These are phyloP conservation scores for Pisolithus marmoratus DNA, from an alignment of 768 basidiomycete species.

Conservation along the genomic window DNA sequence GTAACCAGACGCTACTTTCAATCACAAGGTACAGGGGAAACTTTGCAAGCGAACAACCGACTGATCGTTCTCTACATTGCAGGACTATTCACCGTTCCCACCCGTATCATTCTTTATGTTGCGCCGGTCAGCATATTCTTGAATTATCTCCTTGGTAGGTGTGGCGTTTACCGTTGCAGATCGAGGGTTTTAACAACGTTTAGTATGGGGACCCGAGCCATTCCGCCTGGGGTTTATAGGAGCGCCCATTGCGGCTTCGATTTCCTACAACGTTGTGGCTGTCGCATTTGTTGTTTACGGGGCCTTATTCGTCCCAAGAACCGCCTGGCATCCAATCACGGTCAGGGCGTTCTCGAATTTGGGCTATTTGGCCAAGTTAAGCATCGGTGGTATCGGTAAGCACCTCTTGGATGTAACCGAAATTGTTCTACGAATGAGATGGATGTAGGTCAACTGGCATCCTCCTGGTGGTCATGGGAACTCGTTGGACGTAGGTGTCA, in stretches of 20 bases:
- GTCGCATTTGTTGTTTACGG: slow-evolving; percentile 58
- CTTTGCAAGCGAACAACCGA: slow-evolving; percentile 26
- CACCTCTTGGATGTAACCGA: neutral
- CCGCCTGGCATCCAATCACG: slow-evolving; percentile 83
- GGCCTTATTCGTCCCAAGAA: slow-evolving; percentile 54
- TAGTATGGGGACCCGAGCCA: slow-evolving; percentile 77
- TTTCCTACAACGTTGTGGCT: slow-evolving; percentile 81
- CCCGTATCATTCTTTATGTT: slow-evolving; percentile 69
- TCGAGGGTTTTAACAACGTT: neutral
- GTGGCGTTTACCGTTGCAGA: neutral
- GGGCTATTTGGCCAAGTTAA: slow-evolving; percentile 65
- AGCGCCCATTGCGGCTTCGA: slow-evolving; percentile 82
- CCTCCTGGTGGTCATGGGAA: slow-evolving; percentile 99
- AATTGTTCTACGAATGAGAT: neutral
- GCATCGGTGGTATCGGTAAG: slow-evolving; percentile 72
- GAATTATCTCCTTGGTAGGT: slow-evolving; percentile 74
- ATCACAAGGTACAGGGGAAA: slow-evolving; percentile 68
- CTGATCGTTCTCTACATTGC: slow-evolving; percentile 22
- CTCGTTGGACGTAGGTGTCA: slow-evolving; percentile 46
- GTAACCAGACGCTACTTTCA: slow-evolving; percentile 49
- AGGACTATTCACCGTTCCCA: slow-evolving; percentile 79
- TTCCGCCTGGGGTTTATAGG: slow-evolving; percentile 86
- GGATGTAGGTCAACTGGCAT: slow-evolving; percentile 63
- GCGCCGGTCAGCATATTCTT: slow-evolving; percentile 78
- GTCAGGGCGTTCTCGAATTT: slow-evolving; percentile 59